Evolutionary conservation across 495 filamentous ascomycete species (phyloP), one percentile per base, ranked within the genome.

Genomic region (Penicillium dipodomyicola): DNA sequence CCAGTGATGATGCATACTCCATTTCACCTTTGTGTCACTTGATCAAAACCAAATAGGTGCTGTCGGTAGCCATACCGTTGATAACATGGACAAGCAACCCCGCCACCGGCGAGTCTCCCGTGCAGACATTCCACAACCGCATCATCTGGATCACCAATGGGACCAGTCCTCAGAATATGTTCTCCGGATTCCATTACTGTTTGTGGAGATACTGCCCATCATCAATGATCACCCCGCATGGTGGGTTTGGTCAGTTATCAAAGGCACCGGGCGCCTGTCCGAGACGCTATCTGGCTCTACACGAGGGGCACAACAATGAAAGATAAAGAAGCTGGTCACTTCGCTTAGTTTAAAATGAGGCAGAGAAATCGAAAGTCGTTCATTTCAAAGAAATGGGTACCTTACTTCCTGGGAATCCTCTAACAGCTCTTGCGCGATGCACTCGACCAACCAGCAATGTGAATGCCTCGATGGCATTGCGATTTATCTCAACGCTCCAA

Each of bases 31-130:
- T n/a, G 3, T 22, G 4, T 45, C 17, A 20, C 10, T 20, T 30
- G 14, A 27, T n/a, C 39, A 19, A 15, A 27, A 9, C 20, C 5
- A 27, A 46, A 37, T 29, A 41, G 9, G 25, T 12, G 19, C 15
- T 22, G 43, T 54, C 52, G 52, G 52, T 46, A 39, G 30, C 15
- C 43, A 47, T n/a, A 54, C 52, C 52, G 52, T 54, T 54, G 43
- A 54, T 39, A 54, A 9, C 19, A 8, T 22, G 27, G 22, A n/a
- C 30, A 12, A 54, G 19, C 22, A 45, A 54, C 41, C 52, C 42
- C 52, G 52, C 52, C 42, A 27, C 52, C 52, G 52, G 52, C 42
- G 20, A 46, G 42, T 46, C 42, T 54, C 12, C 52, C 52, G 52
- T 47, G 20, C 52, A 54, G 43, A 27, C 30, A 46, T n/a, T 9